Conservation (phyloP, 139 green algal species). For the Micromonas pusilla region DNA sequence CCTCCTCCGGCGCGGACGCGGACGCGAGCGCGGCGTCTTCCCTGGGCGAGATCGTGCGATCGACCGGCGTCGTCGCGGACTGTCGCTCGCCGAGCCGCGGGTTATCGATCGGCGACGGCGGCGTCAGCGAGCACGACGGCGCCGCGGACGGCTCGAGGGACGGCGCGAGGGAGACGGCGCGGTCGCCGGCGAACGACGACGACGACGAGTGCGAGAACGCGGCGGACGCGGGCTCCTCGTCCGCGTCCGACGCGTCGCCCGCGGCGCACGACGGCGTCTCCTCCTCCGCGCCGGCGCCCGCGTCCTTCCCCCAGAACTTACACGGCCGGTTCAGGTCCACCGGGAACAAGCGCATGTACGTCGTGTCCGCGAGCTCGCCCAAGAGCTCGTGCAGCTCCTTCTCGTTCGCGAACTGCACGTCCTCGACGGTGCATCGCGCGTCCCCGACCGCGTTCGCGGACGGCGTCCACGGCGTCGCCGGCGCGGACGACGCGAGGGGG, state of each 20-base stretch:
- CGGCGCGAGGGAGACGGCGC: no score
- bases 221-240: background rate
- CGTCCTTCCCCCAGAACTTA: constrained; percentile 22
- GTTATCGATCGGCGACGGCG: background rate
- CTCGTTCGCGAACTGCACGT: constrained; percentile 11
- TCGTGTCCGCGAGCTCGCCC: constrained; percentile 10
- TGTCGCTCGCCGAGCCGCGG: no score
- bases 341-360: constrained; percentile 18
- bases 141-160: no score
- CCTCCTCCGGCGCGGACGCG: background rate
- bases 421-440: background rate
- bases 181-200: no score
- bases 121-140: no score
- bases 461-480: no score
- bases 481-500: background rate
- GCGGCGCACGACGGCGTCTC: background rate
- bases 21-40: background rate
- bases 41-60: background rate
- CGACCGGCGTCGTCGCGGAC: constrained; percentile 3
- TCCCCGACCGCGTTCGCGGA: background rate
- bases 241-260: background rate
- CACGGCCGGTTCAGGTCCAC: constrained; percentile 14
- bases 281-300: background rate
- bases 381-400: constrained; percentile 9
- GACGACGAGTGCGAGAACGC: background rate